These are phyloP conservation scores for Plasmodium vinckei DNA, from an alignment of 169 alveolate genomes.

Conservation along the genomic window DNA sequence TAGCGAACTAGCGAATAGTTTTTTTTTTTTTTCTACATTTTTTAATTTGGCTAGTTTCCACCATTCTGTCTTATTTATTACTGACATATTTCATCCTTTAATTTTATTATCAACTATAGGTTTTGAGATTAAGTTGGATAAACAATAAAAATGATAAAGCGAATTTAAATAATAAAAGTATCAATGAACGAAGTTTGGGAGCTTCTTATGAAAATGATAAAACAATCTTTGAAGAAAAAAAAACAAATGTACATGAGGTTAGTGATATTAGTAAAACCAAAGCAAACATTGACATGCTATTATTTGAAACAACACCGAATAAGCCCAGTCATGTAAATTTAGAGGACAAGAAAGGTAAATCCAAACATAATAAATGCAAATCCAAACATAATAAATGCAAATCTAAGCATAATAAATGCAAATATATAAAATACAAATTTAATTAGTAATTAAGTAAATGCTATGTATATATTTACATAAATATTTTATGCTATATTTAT, in stretches of 20 bases:
- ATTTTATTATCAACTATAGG: slow-evolving; percentile 12
- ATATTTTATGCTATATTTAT: neutral
- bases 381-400: too few species aligned
- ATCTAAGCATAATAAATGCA: too few species aligned
- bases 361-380: too few species aligned
- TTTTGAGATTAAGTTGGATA: slow-evolving; percentile 66
- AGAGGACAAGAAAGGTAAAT: slow-evolving; percentile 32
- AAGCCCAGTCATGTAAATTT: slow-evolving; percentile 17
- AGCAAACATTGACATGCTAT: slow-evolving; percentile 48
- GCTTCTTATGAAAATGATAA: slow-evolving; percentile 24
- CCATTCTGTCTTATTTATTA: too few species aligned
- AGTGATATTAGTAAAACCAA: slow-evolving; percentile 14
- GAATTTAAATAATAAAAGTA: slow-evolving; percentile 2
- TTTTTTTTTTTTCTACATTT: too few species aligned
- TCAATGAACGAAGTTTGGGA: neutral
- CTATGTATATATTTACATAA: neutral
- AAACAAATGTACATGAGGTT: slow-evolving; percentile 2
- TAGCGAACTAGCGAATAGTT: too few species aligned
- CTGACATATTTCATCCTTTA: too few species aligned
- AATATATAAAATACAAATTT: neutral
- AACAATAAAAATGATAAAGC: slow-evolving; percentile 9
- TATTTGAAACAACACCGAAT: slow-evolving; percentile 62
- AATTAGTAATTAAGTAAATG: neutral
- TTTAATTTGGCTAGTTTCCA: too few species aligned
- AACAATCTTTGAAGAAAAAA: slow-evolving; percentile 14